Evolutionary conservation across 1,284 basidiomycete genomes (phyloP), one percentile per base, ranked within the genome.

Genomic region (Thecaphora thlaspeos): DNA sequence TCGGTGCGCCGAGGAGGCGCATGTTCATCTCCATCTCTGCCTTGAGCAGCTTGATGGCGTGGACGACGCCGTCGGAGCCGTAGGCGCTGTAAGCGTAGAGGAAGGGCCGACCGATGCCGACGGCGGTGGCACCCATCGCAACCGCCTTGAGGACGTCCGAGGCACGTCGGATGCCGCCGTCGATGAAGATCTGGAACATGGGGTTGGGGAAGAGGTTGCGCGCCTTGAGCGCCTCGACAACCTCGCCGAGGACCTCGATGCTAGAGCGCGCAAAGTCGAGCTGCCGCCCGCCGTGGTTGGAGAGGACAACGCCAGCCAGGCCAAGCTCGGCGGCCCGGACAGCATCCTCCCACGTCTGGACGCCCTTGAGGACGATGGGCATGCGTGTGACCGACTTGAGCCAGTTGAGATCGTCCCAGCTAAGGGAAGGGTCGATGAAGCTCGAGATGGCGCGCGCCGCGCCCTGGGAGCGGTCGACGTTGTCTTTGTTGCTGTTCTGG

Each of bases 51-150:
- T 79, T 71, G 10, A 81, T 82, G 19, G 87, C 82, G 74, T 88
- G 88, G 30, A 86, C 82, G 8, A 91, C 90, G 2, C 92, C 91
- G 14, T 84, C 83, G 59, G 86, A 84, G 2, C 90, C 91, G 52
- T 91, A 93, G 10, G 89, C 89, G 84, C 88, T 89, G 80, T 93
- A 90, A 3, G 89, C 90, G 71, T 89, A 93, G 11, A 95, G 82
- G 82, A 94, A 92, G 0, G 88, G 84, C 19, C 92, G 83, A 0
- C 92, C 92, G 32, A 96, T 81, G 1, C 93, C 92, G 8, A 95
- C 91, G 5, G 89, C 91, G 55, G 82, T 88, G 1, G 92, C 93
- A n/a, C 92, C 93, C 23, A 96, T 82, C 62, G 90, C 93, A 1
- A 95, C 79, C 0, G 91, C 91, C 79, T 96, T 96, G 49, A 96